Evolutionary conservation across 2,329 filamentous ascomycete species (phyloP).

Genomic region (Didymella segeticola): DNA sequence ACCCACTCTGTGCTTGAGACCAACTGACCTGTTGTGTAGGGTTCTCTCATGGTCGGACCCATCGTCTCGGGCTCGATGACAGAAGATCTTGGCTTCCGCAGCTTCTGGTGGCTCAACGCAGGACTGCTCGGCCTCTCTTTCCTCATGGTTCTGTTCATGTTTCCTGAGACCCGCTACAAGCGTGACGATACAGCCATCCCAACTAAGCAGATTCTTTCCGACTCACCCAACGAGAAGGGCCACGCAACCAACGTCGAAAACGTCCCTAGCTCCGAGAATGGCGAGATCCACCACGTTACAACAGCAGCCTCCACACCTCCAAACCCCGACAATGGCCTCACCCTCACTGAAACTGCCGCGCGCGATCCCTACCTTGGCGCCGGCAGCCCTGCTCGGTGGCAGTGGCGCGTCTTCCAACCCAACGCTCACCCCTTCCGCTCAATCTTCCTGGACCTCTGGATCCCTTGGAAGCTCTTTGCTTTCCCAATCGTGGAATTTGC

Average conservation of each 20-base stretch:
- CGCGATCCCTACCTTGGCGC: constrained; percentile 63
- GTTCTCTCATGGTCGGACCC: constrained; percentile 64
- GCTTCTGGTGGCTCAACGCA: constrained; percentile 72
- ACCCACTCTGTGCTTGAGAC: too few species aligned
- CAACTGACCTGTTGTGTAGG: constrained; percentile 29
- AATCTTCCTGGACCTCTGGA: constrained; percentile 63
- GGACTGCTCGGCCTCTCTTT: constrained; percentile 59
- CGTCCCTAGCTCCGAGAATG: constrained; percentile 11
- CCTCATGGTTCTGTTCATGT: constrained; percentile 63
- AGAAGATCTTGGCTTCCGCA: constrained; percentile 64
- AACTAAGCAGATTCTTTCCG: constrained; percentile 3
- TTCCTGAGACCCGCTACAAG: constrained; percentile 69
- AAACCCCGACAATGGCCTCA: constrained; percentile 22
- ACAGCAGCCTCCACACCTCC: constrained; percentile 27
- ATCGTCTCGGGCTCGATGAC: constrained; percentile 69
- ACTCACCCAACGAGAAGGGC: constrained; percentile 30
- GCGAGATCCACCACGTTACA: constrained; percentile 35
- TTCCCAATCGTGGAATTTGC: constrained; percentile 70
- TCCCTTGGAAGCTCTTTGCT: constrained; percentile 67
- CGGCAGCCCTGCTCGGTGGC: constrained; percentile 61
- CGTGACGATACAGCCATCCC: constrained; percentile 50
- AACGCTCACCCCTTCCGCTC: constrained; percentile 55
- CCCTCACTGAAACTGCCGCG: constrained; percentile 48
- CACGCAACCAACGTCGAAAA: constrained; percentile 20
- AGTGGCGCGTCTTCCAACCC: constrained; percentile 63